phyloP scores from a whole-genome alignment of 2,329 filamentous ascomycete genomes.

The Eurotiales sp. region DNA sequence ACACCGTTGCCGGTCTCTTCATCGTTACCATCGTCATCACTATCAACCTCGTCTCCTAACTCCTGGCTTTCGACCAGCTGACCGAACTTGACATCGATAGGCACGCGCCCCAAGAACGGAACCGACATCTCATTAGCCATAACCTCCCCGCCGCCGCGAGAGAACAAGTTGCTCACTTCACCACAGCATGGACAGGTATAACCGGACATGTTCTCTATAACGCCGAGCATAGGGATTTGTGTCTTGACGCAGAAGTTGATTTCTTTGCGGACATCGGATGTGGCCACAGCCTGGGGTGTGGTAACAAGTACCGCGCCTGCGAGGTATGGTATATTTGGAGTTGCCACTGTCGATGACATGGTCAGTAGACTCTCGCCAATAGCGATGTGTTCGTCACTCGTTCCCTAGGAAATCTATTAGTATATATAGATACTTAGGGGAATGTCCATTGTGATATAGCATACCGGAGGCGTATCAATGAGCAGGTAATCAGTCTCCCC shows the following conservation, averaged over 20 bases:
- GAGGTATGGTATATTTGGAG: constrained; percentile 55
- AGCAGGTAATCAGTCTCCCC: constrained; percentile 81
- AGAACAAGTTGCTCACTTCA: constrained; percentile 92
- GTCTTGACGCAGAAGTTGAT: constrained; percentile 91
- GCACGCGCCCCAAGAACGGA: constrained; percentile 78
- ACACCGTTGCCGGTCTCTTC: constrained; percentile 9
- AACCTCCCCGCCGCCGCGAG: constrained; percentile 78
- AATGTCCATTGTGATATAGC: background rate
- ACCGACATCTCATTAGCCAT: constrained; percentile 88
- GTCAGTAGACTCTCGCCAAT: constrained; percentile 78
- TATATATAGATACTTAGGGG: background rate
- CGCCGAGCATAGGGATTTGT: constrained; percentile 72
- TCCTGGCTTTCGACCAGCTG: constrained; percentile 68
- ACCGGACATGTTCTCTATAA: constrained; percentile 86
- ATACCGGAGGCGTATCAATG: constrained; percentile 84
- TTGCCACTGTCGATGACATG: constrained; percentile 27
- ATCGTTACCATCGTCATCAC: constrained; percentile 16
- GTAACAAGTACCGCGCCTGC: constrained; percentile 91
- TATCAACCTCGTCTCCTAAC: constrained; percentile 23
- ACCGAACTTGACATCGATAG: constrained; percentile 90
- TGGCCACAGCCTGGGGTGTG: constrained; percentile 90
- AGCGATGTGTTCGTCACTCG: constrained; percentile 91
- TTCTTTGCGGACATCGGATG: constrained; percentile 90
- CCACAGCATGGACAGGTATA: constrained; percentile 58
- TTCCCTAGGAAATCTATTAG: background rate